Conservation (phyloP, 768 basidiomycete species). For the Leccinellum rugosiceps region DNA sequence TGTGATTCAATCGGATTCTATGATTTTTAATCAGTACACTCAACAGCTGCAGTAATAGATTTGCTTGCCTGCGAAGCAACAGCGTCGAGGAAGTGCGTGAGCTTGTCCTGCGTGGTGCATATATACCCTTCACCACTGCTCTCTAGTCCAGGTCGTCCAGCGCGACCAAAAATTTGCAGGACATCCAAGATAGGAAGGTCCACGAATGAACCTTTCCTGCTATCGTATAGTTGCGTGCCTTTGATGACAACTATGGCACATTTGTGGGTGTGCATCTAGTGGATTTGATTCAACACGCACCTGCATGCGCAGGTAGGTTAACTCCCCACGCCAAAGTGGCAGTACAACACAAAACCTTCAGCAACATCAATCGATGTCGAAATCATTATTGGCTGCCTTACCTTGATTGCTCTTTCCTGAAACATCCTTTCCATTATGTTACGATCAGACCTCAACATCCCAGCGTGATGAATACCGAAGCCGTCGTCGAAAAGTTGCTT, state of each 20-base stretch:
- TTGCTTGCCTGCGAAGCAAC: slow-evolving; percentile 75
- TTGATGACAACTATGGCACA: slow-evolving; percentile 78
- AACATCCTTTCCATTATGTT: slow-evolving; percentile 97
- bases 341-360: slow-evolving; percentile 93
- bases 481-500: slow-evolving; percentile 88
- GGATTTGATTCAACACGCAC: slow-evolving; percentile 37
- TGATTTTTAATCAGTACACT: background rate
- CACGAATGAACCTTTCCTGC: slow-evolving; percentile 82
- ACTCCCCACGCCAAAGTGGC: slow-evolving; percentile 99
- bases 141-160: slow-evolving; percentile 85
- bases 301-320: slow-evolving; percentile 96
- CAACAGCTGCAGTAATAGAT: background rate
- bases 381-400: slow-evolving; percentile 26
- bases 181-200: slow-evolving; percentile 95
- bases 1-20: slow-evolving; percentile 96
- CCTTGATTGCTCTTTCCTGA: slow-evolving; percentile 87
- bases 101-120: slow-evolving; percentile 91
- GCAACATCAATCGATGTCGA: background rate
- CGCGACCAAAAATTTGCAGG: slow-evolving; percentile 95
- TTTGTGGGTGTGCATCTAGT: slow-evolving; percentile 8
- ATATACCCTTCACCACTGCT: slow-evolving; percentile 96
- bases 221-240: slow-evolving; percentile 96
- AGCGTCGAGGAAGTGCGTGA: slow-evolving; percentile 84
- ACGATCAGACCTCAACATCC: slow-evolving; percentile 92
- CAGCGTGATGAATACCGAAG: slow-evolving; percentile 98